phyloP scores from a whole-genome alignment of 2,329 filamentous ascomycete species.

The Monosporascus cannonballus region DNA sequence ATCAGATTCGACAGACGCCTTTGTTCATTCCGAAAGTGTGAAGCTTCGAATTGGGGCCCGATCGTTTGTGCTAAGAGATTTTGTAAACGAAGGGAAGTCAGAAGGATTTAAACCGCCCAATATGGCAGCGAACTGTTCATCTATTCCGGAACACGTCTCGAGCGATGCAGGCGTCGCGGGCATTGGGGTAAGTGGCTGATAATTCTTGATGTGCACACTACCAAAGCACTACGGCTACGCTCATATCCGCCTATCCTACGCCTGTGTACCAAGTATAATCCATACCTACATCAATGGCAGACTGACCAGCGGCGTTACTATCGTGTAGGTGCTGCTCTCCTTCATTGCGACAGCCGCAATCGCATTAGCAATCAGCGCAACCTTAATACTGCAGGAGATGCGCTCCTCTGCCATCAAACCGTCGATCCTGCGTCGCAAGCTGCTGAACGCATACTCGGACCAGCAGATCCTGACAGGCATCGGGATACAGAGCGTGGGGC shows the following conservation, averaged over 20 bases:
- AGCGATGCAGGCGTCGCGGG: constrained; percentile 47
- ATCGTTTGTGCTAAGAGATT: too few species aligned
- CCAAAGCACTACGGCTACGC: neutral
- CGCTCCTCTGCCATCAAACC: constrained; percentile 31
- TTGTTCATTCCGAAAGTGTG: too few species aligned
- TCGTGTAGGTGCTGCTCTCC: constrained; percentile 50
- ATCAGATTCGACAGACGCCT: too few species aligned
- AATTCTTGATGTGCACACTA: too few species aligned
- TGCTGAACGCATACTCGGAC: constrained; percentile 60
- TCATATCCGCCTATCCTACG: neutral
- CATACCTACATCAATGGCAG: too few species aligned
- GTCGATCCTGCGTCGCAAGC: constrained; percentile 53
- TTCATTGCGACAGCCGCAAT: constrained; percentile 59
- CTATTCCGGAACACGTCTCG: constrained; percentile 28
- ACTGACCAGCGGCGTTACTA: too few species aligned
- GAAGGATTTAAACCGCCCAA: too few species aligned
- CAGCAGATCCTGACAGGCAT: constrained; percentile 65
- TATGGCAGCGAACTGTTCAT: constrained; percentile 30
- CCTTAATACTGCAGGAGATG: constrained; percentile 51
- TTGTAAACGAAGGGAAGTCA: too few species aligned
- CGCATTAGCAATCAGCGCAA: constrained; percentile 47
- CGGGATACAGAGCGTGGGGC: constrained; percentile 58
- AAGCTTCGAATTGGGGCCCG: too few species aligned
- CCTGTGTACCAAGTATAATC: too few species aligned
- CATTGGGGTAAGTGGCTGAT: constrained; percentile 35